Evolutionary conservation across 129 eudicot species (phyloP), one percentile per base, ranked within the genome.

Genomic region (Helichrysum umbraculigerum): DNA sequence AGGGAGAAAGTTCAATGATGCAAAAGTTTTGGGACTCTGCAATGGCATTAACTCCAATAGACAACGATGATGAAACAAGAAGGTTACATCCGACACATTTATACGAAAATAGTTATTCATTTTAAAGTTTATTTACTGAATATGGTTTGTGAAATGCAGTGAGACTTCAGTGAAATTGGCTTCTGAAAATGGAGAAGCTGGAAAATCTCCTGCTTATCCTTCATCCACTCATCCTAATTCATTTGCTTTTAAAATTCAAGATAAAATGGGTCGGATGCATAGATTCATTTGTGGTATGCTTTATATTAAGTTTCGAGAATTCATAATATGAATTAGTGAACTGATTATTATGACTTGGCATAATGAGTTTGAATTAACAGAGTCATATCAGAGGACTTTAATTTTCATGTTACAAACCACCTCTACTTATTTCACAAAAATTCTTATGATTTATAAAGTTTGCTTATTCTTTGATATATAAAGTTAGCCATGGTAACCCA

Each of bases 1-100:
- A 91, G 76, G 92, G 88, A 66, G 85, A 96, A 83, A 86, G 62
- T 76, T 82, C 86, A 32, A 80, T 91, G 99, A 86, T 95, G 99
- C 97, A 95, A 82, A 91, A 86, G 66, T 95, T 95, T 84, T 95
- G 97, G 99, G 97, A 91, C 85, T 91, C 98, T 76, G 96, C 97
- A n/a, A 87, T 91, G 97, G 90, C 82, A 63, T 75, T 86, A 75
- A 35, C 84, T 85, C 96, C 96, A 21, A 58, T 57, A 41, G 96
- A 91, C 8, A 78, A 79, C 25, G 92, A 92, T 6, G 98, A 90
- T 12, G 98, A 94, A 15, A 83, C 87, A 58, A 82, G 87, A 52
- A 94, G 98, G 98, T 94, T 78, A 64, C 35, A 44, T 32, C 12
- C 42, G 42, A 73, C 61, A 57, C 20, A 28, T 6, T 69, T 56